These are phyloP conservation scores for Microbotryum intermedium DNA, from an alignment of 1,284 basidiomycete genomes.

Conservation along the genomic window DNA sequence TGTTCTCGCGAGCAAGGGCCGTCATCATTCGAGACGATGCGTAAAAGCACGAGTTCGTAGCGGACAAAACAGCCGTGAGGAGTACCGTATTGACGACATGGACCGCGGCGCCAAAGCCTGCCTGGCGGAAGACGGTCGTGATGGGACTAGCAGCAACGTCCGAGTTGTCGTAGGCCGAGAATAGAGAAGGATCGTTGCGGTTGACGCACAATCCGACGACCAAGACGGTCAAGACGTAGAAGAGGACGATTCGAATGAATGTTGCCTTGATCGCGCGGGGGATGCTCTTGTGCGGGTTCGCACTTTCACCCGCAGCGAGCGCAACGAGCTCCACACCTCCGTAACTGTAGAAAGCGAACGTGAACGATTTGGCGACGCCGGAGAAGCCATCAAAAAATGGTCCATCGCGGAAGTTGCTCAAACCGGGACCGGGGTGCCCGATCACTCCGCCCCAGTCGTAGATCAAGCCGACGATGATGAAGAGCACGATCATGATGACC, in stretches of 20 bases:
- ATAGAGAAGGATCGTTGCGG: conserved; percentile 11
- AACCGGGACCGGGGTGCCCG: conserved; percentile 50
- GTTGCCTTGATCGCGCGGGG: conserved; percentile 44
- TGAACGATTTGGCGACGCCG: conserved; percentile 50
- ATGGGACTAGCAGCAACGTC: conserved; percentile 13
- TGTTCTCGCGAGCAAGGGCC: conserved; percentile 5
- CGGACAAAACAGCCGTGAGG: conserved; percentile 10
- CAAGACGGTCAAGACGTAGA: conserved; percentile 41
- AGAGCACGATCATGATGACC: conserved; percentile 22
- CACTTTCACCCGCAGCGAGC: conserved; percentile 53
- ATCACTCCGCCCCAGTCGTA: conserved; percentile 54
- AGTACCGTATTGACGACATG: conserved; percentile 18
- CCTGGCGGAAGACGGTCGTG: conserved; percentile 14
- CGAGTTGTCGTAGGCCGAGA: conserved; percentile 10
- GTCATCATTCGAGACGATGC: conserved; percentile 14
- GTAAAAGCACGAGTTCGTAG: conserved; percentile 22
- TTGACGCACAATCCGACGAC: conserved; percentile 19
- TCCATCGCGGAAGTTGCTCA: conserved; percentile 48
- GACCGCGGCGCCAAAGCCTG: conserved; percentile 15
- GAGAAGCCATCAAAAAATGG: conserved; percentile 51
- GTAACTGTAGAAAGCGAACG: conserved; percentile 45
- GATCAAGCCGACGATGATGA: conserved; percentile 23
- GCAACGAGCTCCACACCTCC: conserved; percentile 48
- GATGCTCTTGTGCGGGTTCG: conserved; percentile 43
- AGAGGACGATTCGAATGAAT: conserved; percentile 43